Evolutionary conservation across 2,329 filamentous ascomycete species (phyloP), one percentile per base, ranked within the genome.

Genomic region (Monilinia laxa): DNA sequence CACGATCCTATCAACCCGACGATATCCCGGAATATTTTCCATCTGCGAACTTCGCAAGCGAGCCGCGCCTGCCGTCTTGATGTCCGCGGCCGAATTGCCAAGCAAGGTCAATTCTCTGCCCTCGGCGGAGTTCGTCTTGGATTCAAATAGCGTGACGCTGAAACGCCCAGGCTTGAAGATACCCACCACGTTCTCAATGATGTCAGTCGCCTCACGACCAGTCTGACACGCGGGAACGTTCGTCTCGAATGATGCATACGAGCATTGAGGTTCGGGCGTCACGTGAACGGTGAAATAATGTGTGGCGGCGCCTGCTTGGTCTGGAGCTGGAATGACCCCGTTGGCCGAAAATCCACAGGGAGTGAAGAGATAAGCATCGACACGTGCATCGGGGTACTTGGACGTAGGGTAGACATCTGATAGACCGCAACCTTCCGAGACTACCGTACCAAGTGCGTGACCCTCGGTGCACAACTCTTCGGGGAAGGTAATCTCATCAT

Each of bases 201-300:
- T 90, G 71, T 97, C 94, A 35, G 88, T 87, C 0, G 94, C 97
- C 77, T 93, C 90, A 70, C 93, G 90, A 20, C 93, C 93, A 66
- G 87, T 92, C 80, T 97, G 92, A 6, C 88, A 89, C 35, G 92
- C 90, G 1, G 95, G 95, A 4, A 99, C 94, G 73, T 98, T 99
- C 72, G 95, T 98, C 83, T 99, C 95, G 76, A 99, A 99, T 2
- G 93, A 97, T 47, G 95, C 95, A 78, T 96, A 99, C 6, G 93
- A 97, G 82, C 94, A 99, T 75, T 97, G 88, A 18, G 94, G 92
- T 83, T 99, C 95, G 0, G 95, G 95, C 0, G 95, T 99, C 71
- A 99, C 95, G 76, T 99, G 95, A 31, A 99, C 95, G 0, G 94
- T 99, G 80, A 97, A 99, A 81, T 99, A 99, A 80, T 98, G 93